These are phyloP conservation scores for Fusarium compactum DNA, from an alignment of 2,329 filamentous ascomycete genomes.

Conservation along the genomic window DNA sequence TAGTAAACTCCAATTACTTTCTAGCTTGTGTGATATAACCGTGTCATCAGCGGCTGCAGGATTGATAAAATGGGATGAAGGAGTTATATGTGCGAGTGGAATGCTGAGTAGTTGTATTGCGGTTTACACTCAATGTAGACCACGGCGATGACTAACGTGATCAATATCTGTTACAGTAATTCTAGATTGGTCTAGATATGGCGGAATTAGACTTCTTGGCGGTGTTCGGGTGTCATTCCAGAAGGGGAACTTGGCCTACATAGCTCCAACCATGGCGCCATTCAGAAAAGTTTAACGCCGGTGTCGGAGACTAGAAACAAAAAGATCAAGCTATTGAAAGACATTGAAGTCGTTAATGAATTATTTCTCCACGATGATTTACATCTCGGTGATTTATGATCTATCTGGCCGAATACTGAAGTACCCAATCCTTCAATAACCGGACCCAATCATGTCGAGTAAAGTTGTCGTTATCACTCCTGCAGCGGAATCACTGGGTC, in stretches of 20 bases:
- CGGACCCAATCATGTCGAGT: conserved; percentile 2
- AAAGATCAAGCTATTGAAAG: too few species aligned
- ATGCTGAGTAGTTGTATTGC: conserved; percentile 21
- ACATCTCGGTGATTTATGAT: neutral
- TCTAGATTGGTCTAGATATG: neutral
- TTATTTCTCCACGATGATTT: neutral
- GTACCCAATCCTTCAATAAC: neutral
- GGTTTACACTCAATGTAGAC: conserved; percentile 2
- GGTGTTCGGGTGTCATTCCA: conserved; percentile 10
- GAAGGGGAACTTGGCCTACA: conserved; percentile 15
- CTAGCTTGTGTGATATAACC: conserved; percentile 11
- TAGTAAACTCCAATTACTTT: conserved; percentile 10
- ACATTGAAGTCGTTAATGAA: too few species aligned
- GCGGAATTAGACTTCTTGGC: conserved; percentile 16
- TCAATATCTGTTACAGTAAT: neutral
- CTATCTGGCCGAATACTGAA: neutral
- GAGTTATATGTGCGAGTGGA: conserved; percentile 13
- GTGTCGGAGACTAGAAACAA: neutral
- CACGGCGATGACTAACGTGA: conserved; percentile 1
- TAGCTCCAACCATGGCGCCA: conserved; percentile 14
- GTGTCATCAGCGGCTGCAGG: conserved; percentile 25
- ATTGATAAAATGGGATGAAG: conserved; percentile 17
- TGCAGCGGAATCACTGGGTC: conserved; percentile 2
- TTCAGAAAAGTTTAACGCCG: conserved; percentile 12
- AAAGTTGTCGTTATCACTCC: neutral